Evolutionary conservation across 192 early-diverging fungal genomes (phyloP), one percentile per base, ranked within the genome.

Genomic region (Coemansia sp.): DNA sequence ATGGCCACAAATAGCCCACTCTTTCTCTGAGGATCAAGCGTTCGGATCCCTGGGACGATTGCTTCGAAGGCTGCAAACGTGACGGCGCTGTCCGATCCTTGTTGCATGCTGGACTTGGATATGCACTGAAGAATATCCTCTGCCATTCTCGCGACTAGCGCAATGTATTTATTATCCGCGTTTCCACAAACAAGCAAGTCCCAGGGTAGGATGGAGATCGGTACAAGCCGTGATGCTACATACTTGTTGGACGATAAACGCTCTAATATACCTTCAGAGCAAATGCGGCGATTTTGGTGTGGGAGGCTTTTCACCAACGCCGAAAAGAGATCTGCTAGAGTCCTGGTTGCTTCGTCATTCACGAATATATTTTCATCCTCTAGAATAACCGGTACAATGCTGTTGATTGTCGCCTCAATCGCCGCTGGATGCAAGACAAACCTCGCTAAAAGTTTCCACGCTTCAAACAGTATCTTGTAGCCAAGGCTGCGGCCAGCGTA

Each of bases 371-470:
- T 16, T 26, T 21, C 20, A 10, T 57, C 57, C 35, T 38, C 33
- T 8, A 59, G 18, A n/a, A 59, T 34, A 18, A 34, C 34, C 6
- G 57, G 18, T 9, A 38, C 16, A 9, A 59, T 35, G 8, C 35
- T 20, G 35, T 18, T 12, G 20, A 59, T 26, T 35, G 34, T 36
- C 6, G 57, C 4, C 57, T 59, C 57, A 38, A 18, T 26, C 2
- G 57, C n/a, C 10, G 35, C 34, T 14, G 57, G 15, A 21, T 18
- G 5, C 35, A 59, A 18, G 33, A 34, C 9, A 9, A 18, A 35
- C 15, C 20, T 59, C 21, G 69, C 69, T 14, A 77, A 20, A 18
- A 64, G 41, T 8, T 62, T 24, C 75, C 75, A 77, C n/a, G 75
- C 69, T 20, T 77, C 75, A 12, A 64, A 36, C 15, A 68, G 21